phyloP scores from a whole-genome alignment of 2,329 filamentous ascomycete genomes.

The Catunica adiposa region DNA sequence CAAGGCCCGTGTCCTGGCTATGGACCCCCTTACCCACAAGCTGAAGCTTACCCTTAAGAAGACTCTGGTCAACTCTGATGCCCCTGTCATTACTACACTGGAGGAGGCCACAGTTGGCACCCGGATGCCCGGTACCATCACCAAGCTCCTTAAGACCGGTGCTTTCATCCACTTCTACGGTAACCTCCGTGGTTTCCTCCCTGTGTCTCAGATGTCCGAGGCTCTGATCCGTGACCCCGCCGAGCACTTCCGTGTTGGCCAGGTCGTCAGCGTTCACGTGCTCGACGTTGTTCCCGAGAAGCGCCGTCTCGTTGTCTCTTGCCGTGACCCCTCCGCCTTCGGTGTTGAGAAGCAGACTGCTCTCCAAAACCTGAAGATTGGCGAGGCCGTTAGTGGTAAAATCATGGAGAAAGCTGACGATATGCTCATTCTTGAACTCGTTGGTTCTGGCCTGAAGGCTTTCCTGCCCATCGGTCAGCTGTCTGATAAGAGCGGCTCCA shows the following conservation, averaged over 20 bases:
- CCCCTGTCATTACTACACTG: conserved; percentile 61
- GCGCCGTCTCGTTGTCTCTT: conserved; percentile 68
- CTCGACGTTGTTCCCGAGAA: conserved; percentile 58
- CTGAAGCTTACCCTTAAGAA: conserved; percentile 88
- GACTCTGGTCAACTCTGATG: conserved; percentile 77
- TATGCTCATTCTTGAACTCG: conserved; percentile 60
- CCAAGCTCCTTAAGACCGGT: conserved; percentile 61
- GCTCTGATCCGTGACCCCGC: conserved; percentile 79
- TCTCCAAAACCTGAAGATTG: conserved; percentile 56
- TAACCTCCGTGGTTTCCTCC: conserved; percentile 66
- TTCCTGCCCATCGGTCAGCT: conserved; percentile 63
- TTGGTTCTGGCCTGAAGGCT: conserved; percentile 58
- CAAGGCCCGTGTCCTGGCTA: conserved; percentile 71
- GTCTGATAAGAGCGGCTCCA: conserved; percentile 66
- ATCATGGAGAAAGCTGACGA: conserved; percentile 70
- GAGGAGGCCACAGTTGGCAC: conserved; percentile 56
- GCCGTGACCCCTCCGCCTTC: conserved; percentile 72
- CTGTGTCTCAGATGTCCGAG: conserved; percentile 94
- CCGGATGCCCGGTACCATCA: conserved; percentile 71
- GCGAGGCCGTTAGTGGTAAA: conserved; percentile 58
- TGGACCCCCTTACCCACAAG: conserved; percentile 56
- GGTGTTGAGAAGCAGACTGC: conserved; percentile 59
- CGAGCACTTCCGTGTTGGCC: conserved; percentile 76
- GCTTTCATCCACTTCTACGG: conserved; percentile 91
- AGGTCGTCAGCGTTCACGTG: conserved; percentile 84